phyloP scores from a whole-genome alignment of 139 green algal genomes.

The Volvox africanus region DNA sequence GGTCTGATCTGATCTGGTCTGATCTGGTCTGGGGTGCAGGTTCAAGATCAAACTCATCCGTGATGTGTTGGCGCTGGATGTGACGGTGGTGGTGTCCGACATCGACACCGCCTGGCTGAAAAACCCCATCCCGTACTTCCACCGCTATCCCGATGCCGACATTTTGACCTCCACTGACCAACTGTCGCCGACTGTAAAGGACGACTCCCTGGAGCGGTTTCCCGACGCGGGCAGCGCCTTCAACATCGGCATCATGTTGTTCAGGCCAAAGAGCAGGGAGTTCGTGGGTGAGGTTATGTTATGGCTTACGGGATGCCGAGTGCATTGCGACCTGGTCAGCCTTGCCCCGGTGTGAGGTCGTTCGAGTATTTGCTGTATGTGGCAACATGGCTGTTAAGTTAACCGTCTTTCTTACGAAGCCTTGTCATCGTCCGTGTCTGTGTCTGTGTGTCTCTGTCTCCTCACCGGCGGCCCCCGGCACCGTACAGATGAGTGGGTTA shows the following conservation, averaged over 20 bases:
- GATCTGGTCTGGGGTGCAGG: background rate
- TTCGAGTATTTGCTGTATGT: no score
- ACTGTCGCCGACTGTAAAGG: slow-evolving; percentile 65
- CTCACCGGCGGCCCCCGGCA: background rate
- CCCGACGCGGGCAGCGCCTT: slow-evolving; percentile 69
- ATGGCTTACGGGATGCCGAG: background rate
- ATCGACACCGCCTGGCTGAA: slow-evolving; percentile 90
- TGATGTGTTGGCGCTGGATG: slow-evolving; percentile 47
- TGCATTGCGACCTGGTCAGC: no score
- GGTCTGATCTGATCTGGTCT: no score
- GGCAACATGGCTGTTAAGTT: no score
- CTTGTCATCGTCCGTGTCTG: background rate
- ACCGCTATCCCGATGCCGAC: slow-evolving; percentile 79
- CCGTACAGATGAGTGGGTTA: slow-evolving; percentile 64
- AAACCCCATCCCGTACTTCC: slow-evolving; percentile 86
- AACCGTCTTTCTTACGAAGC: background rate
- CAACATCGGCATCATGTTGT: slow-evolving; percentile 96
- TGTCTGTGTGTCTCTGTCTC: background rate
- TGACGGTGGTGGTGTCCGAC: slow-evolving; percentile 83
- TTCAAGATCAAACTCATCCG: slow-evolving; percentile 56
- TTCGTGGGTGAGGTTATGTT: slow-evolving; percentile 55
- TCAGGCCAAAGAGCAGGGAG: slow-evolving; percentile 60
- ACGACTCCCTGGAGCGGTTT: slow-evolving; percentile 76
- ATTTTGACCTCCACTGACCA: slow-evolving; percentile 91
- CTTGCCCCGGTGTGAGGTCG: no score